Conservation (phyloP, 345 rosid genomes). For the Gossypium ekmanianum region DNA sequence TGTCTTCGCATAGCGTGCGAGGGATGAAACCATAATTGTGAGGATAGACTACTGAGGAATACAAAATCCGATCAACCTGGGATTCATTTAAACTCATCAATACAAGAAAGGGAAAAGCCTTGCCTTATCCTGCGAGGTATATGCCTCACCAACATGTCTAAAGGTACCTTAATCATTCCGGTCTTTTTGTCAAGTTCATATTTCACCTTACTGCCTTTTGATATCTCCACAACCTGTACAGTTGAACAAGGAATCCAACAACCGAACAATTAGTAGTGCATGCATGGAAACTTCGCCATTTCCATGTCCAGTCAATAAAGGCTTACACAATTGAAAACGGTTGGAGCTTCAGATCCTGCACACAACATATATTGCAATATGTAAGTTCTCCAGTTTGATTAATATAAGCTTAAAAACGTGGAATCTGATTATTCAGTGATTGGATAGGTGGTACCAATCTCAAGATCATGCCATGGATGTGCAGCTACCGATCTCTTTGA, state of each 20-base stretch:
- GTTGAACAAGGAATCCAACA: background rate
- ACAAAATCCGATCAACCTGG: constrained; percentile 81
- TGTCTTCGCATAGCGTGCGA: constrained; percentile 89
- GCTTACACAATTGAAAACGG: constrained; percentile 61
- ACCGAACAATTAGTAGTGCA: too few species aligned
- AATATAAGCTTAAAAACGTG: background rate
- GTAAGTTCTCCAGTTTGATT: background rate
- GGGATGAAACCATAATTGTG: constrained; percentile 98
- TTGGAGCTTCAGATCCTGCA: constrained; percentile 90
- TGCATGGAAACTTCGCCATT: too few species aligned
- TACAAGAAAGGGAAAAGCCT: background rate
- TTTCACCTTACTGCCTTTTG: constrained; percentile 97
- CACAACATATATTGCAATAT: background rate
- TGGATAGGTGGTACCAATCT: constrained; percentile 52
- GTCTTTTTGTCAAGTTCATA: constrained; percentile 97
- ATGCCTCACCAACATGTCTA: too few species aligned
- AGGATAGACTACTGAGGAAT: constrained; percentile 94
- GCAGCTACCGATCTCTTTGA: constrained; percentile 96
- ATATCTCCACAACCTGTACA: constrained; percentile 84
- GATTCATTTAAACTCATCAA: constrained; percentile 8
- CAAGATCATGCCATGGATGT: constrained; percentile 99
- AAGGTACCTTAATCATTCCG: constrained; percentile 76
- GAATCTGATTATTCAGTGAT: background rate
- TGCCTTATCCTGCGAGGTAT: background rate
- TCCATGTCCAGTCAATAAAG: background rate